Percentiles rank a stretch among this genome's conserved stretches.
Evolutionary conservation across 2,329 filamentous ascomycete genomes (phyloP).

Genomic region (Ceratocystis diversiconidia): DNA sequence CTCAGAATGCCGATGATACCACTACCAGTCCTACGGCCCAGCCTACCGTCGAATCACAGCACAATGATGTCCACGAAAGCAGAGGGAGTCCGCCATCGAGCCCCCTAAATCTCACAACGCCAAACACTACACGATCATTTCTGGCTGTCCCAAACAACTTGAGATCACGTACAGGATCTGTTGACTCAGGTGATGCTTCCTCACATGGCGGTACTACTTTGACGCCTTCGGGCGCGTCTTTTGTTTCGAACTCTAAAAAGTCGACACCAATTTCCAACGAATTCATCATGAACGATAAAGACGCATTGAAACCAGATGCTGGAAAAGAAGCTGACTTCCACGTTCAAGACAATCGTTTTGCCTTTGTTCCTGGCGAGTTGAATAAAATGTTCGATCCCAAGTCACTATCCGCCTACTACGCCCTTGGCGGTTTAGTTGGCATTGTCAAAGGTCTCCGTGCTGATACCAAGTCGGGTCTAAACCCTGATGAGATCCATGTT

Average conservation of each 20-base stretch:
- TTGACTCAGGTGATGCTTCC: conserved; percentile 51
- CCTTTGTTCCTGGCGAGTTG: conserved; percentile 69
- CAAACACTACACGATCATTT: conserved; percentile 33
- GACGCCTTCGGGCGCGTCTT: conserved; percentile 32
- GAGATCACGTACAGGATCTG: conserved; percentile 52
- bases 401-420: conserved; percentile 66
- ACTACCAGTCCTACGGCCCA: conserved; percentile 34
- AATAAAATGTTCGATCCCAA: conserved; percentile 85
- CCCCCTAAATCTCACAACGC: conserved; percentile 56
- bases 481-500: conserved; percentile 56
- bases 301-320: conserved; percentile 60
- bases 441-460: conserved; percentile 66
- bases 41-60: conserved; percentile 32
- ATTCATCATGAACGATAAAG: conserved; percentile 47
- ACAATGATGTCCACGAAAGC: conserved; percentile 20
- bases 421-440: conserved; percentile 62
- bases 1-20: conserved; percentile 29
- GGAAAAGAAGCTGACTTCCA: conserved; percentile 64
- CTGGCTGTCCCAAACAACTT: conserved; percentile 49
- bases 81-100: conserved; percentile 54
- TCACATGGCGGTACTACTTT: conserved; percentile 51
- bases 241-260: conserved; percentile 31
- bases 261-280: conserved; percentile 33
- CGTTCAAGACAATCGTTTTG: conserved; percentile 69
- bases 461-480: conserved; percentile 59